Conservation (phyloP, 169 alveolate species). For the Plasmodium fragile region DNA sequence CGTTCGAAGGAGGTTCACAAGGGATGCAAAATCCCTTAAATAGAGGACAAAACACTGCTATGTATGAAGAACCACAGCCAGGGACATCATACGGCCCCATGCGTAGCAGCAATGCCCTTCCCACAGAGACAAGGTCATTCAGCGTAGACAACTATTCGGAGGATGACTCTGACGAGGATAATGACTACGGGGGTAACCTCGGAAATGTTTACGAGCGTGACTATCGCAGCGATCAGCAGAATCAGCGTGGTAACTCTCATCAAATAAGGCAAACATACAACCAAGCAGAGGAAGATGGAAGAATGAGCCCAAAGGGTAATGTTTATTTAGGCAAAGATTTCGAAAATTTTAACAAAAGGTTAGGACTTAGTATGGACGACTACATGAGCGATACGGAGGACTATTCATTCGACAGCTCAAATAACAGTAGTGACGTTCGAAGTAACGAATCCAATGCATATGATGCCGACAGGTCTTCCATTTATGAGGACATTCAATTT, state of each 20-base stretch:
- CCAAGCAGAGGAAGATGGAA: neutral
- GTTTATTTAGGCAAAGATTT: constrained; percentile 29
- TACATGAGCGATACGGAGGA: neutral
- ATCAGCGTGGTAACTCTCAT: neutral
- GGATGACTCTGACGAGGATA: neutral
- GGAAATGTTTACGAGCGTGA: neutral
- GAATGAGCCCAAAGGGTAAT: neutral
- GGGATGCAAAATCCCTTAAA: neutral
- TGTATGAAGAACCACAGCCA: constrained; percentile 1
- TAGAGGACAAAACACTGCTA: constrained; percentile 2
- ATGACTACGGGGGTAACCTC: neutral
- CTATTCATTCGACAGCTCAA: neutral
- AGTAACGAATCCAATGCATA: neutral
- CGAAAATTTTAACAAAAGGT: constrained; percentile 18
- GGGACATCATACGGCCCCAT: neutral
- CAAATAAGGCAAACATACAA: neutral
- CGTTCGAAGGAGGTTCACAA: neutral
- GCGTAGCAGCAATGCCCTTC: neutral
- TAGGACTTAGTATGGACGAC: constrained; percentile 42
- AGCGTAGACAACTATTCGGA: constrained; percentile 3
- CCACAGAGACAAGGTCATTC: neutral
- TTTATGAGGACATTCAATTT: constrained; percentile 10
- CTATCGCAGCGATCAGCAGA: neutral
- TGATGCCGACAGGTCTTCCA: neutral
- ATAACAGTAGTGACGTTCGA: neutral